Percentiles rank a stretch among this genome's conserved stretches.
Conservation (phyloP, 352 stramenopile species). For the Peronospora farinosa region DNA sequence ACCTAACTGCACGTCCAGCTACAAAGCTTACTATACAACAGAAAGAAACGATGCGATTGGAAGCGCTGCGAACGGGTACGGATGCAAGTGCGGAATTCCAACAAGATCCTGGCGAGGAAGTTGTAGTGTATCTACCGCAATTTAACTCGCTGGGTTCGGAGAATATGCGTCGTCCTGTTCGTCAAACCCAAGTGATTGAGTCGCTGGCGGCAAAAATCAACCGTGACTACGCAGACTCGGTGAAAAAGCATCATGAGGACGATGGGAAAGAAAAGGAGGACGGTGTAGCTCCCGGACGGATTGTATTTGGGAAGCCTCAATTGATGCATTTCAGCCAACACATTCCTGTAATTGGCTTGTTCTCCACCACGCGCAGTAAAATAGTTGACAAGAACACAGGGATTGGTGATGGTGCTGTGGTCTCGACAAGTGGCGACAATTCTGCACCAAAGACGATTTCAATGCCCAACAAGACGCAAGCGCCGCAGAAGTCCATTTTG, state of each 20-base stretch:
- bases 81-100: conserved; percentile 11
- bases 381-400: conserved; percentile 13
- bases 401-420: neutral
- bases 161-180: conserved; percentile 40
- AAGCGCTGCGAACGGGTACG: conserved; percentile 22
- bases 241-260: conserved; percentile 29
- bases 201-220: conserved; percentile 50
- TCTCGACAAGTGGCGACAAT: conserved; percentile 9
- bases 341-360: conserved; percentile 31
- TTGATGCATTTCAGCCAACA: conserved; percentile 40
- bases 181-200: conserved; percentile 50
- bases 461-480: conserved; percentile 35
- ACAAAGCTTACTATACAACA: conserved; percentile 17
- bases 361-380: conserved; percentile 37
- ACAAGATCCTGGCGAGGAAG: conserved; percentile 26
- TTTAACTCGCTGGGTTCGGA: conserved; percentile 66
- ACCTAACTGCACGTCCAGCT: conserved; percentile 15
- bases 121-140: conserved; percentile 44
- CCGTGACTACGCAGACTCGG: conserved; percentile 42
- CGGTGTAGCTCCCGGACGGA: conserved; percentile 27
- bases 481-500: conserved; percentile 52
- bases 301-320: conserved; percentile 44
- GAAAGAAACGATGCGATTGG: conserved; percentile 27
- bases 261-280: conserved; percentile 24
- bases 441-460: conserved; percentile 25